These are phyloP conservation scores for Cordyceps fumosorosea DNA, from an alignment of 2,329 filamentous ascomycete species.

Conservation along the genomic window DNA sequence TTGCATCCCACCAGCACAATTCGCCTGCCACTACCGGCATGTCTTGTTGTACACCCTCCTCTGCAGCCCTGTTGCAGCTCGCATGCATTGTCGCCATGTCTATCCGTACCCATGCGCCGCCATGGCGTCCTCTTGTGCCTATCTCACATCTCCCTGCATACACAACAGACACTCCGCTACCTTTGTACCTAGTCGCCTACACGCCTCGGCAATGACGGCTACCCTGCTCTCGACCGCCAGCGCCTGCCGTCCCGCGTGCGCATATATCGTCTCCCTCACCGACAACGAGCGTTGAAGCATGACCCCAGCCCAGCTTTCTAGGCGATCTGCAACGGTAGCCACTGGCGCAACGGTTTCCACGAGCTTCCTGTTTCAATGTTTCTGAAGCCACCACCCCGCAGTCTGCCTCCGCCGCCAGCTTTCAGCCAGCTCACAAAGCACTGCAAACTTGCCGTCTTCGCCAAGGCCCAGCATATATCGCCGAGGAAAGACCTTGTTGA, in stretches of 20 bases:
- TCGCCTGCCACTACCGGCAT: background rate
- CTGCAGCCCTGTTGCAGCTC: slow-evolving; percentile 9
- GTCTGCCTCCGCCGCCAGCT: background rate
- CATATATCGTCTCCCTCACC: background rate
- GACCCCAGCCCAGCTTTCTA: background rate
- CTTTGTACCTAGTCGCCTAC: background rate
- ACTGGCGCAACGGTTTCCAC: background rate
- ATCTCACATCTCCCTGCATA: too few species aligned
- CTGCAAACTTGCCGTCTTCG: background rate
- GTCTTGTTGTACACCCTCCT: background rate
- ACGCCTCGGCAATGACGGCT: background rate
- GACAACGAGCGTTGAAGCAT: background rate
- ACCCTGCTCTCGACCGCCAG: background rate
- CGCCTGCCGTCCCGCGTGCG: background rate
- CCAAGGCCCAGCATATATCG: slow-evolving; percentile 3
- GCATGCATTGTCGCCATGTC: background rate
- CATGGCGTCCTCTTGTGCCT: background rate
- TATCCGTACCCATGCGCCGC: background rate
- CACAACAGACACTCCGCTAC: background rate
- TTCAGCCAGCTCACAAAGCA: background rate
- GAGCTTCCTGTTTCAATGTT: slow-evolving; percentile 5
- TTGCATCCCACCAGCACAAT: background rate
- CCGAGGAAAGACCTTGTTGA: slow-evolving; percentile 2
- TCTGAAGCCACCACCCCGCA: slow-evolving; percentile 7
- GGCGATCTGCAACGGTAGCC: slow-evolving; percentile 1